Percentiles rank a stretch among this genome's conserved stretches.
These are phyloP conservation scores for Pharnaceum exiguum DNA, from an alignment of 148 eudicot species.

Conservation along the genomic window DNA sequence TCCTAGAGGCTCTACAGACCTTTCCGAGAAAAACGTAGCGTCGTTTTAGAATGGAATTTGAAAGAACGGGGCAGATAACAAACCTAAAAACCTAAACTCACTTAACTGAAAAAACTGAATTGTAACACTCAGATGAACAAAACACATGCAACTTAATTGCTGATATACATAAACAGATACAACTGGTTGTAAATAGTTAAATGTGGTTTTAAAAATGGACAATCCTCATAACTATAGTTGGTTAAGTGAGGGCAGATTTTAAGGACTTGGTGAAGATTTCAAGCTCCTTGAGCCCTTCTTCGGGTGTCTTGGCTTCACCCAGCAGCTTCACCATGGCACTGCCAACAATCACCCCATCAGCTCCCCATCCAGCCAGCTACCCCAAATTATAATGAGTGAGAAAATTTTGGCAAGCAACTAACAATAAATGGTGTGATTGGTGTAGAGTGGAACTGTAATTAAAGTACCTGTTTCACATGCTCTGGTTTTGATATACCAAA, in stretches of 20 bases:
- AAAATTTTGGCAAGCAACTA: too few species aligned
- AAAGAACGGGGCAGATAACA: too few species aligned
- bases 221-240: not conserved
- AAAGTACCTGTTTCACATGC: constrained; percentile 69
- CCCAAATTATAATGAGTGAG: too few species aligned
- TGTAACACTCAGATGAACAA: too few species aligned
- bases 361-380: constrained; percentile 87
- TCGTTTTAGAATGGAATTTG: too few species aligned
- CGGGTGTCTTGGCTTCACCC: constrained; percentile 68
- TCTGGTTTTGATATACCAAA: constrained; percentile 87
- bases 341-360: constrained; percentile 91
- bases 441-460: not conserved
- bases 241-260: constrained; percentile 48
- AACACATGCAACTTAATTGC: too few species aligned
- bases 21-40: too few species aligned
- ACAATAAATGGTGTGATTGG: too few species aligned
- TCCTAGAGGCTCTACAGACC: too few species aligned
- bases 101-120: too few species aligned
- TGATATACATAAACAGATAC: not conserved
- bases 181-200: not conserved
- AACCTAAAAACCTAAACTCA: too few species aligned
- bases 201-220: not conserved
- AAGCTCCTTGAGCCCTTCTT: constrained; percentile 70
- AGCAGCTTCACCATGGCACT: constrained; percentile 73
- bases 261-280: constrained; percentile 56